Evolutionary conservation across 2,329 filamentous ascomycete genomes (phyloP), one percentile per base, ranked within the genome.

Genomic region (Aspergillus thermomutatus): DNA sequence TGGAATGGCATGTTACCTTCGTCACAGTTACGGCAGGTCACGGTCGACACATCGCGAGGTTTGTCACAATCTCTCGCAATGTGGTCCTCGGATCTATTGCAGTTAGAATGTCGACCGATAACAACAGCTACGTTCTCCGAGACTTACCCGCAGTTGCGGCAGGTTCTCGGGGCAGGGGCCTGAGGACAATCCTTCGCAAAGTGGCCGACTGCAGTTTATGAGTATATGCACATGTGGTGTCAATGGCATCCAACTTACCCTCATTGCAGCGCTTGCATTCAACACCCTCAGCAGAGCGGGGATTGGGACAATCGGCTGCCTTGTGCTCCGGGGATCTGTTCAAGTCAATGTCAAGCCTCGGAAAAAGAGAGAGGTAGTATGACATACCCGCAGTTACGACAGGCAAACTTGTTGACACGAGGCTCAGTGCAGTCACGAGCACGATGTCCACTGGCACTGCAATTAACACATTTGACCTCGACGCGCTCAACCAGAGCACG

Each of bases 321-420:
- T 74, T 75, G 61, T 83, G 82, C 1, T 78, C 80, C 7, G 68
- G 58, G 49, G 69, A 61, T 6, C 76, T 78, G 50, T 27, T 45
- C 28, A 19, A 28, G 57, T 73, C 43, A 73, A 62, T 43, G 41
- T 26, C 21, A 21, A 47, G 4, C 10, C 23, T 28, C 49, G 4
- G 17, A 55, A 46, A 11, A 11, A 3, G 11, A 23, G 10, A 34
- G 17, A n/a, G 23, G 7, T 10, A 28, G 7, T 27, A 11, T 6
- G 19, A 50, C 72, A 53, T 69, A 78, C 68, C 80, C 78, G 72
- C 82, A 84, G 57, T 84, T 82, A 63, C 80, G 82, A 69, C 82
- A 85, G 27, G 73, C 71, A 52, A 67, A 72, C 51, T 66, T 69
- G 58, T 75, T 70, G 47, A 63, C 64, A 49, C 77, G 78, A 21